A percentile compares a stretch with the other conserved stretches of the same genome.
These are phyloP conservation scores for Pythium inflatum DNA, from an alignment of 352 stramenopile species.

Conservation along the genomic window DNA sequence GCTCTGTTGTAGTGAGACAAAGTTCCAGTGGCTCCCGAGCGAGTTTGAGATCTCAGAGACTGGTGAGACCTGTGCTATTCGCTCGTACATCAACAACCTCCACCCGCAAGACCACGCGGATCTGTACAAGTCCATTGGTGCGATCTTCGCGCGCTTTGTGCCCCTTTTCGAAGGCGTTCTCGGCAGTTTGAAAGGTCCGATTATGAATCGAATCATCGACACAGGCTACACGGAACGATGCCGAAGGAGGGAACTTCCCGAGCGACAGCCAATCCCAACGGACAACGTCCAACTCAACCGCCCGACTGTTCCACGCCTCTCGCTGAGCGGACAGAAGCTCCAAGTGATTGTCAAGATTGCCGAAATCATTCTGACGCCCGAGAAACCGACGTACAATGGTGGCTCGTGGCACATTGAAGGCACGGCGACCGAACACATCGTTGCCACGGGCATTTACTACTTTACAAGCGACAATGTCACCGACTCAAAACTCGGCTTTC, in stretches of 20 bases:
- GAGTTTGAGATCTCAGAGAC: conserved; percentile 13
- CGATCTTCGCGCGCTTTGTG: conserved; percentile 31
- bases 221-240: neutral
- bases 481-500: conserved; percentile 34
- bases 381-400: conserved; percentile 32
- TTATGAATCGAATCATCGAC: neutral
- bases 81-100: conserved; percentile 37
- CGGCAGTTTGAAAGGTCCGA: neutral
- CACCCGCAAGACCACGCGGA: conserved; percentile 22
- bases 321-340: conserved; percentile 16
- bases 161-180: conserved; percentile 37
- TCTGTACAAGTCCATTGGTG: conserved; percentile 28
- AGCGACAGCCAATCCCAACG: neutral
- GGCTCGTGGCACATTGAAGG: conserved; percentile 40
- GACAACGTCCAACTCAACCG: neutral
- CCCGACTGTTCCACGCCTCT: neutral
- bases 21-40: conserved; percentile 34
- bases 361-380: conserved; percentile 37
- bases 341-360: conserved; percentile 44
- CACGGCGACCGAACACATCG: conserved; percentile 27
- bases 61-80: neutral
- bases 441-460: conserved; percentile 40
- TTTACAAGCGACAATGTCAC: conserved; percentile 41
- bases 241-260: neutral
- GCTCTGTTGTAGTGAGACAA: conserved; percentile 1